Percentiles rank a stretch among this genome's conserved stretches.
Evolutionary conservation across 2,329 filamentous ascomycete species (phyloP).

Genomic region (Ophiocordyceps camponoti-leonardi): DNA sequence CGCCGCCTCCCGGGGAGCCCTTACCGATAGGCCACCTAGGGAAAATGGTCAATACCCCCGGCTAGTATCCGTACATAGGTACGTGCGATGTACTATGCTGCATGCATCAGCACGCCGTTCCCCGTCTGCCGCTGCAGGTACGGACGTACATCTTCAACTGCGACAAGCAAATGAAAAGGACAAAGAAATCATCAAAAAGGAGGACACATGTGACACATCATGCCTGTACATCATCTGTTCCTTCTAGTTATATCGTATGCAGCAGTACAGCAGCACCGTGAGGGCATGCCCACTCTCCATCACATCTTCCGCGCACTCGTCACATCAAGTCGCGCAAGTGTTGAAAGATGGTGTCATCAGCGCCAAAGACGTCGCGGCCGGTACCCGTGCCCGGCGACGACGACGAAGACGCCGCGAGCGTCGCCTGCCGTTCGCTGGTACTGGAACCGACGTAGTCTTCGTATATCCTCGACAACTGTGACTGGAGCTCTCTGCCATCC

Average conservation of each 20-base stretch:
- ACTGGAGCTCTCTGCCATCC: conserved; percentile 33
- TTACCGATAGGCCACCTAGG: no score
- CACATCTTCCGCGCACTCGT: neutral
- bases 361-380: conserved; percentile 7
- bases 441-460: conserved; percentile 20
- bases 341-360: conserved; percentile 17
- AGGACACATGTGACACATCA: neutral
- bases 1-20: no score
- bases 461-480: conserved; percentile 32
- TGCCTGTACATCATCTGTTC: conserved; percentile 1
- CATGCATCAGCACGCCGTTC: no score
- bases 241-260: no score
- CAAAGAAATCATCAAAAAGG: neutral
- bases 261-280: no score
- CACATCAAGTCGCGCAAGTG: conserved; percentile 21
- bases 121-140: neutral
- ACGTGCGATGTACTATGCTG: no score
- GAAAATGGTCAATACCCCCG: no score
- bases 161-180: no score
- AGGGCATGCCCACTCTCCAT: no score
- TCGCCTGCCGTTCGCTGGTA: conserved; percentile 2
- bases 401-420: conserved; percentile 1
- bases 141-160: no score
- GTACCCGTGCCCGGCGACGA: conserved; percentile 8
- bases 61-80: no score